Base-by-base conservation (phyloP, 371 early-diverging fungal genomes). In the Mucor sp. region DNA sequence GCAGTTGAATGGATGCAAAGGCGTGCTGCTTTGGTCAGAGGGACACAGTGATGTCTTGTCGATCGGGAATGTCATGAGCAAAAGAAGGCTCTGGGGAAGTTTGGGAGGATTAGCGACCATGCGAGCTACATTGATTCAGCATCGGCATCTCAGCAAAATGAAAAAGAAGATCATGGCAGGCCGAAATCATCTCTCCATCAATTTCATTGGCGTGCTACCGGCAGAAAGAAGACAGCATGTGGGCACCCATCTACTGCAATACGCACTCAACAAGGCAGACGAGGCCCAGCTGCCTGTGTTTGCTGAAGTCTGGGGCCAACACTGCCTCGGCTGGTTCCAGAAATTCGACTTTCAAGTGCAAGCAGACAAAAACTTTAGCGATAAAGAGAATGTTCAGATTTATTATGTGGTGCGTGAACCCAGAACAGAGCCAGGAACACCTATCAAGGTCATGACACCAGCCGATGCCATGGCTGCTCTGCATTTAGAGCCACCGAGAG, bases 181-280 rank as follows among this genome's bases (percentile, higher is more conserved):
- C 0, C 50, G 71, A 8, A 59, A 62, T 5, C 77, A 76, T 28
- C 25, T 76, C 3, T 60, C 62, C 2, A 66, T 76, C n/a, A 47
- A 74, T n/a, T 76, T 63, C 44, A 60, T 76, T 27, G 77, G 77
- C 9, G 74, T 76, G 7, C 63, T 76, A 53, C 74, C 74, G 0
- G 60, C 66, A 14, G 74, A 73, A 57, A 68, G 71, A 27, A 65
- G 62, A 19, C 67, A 58, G 1, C 58, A 62, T 37, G 60, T 63
- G 4, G 77, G 74, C 17, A 66, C 48, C 1, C 17, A 32, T 21
- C 44, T 76, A 15, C 25, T 76, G 28, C 47, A 74, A 17, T 61
- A 71, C 58, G 69, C 68, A 8, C 41, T 76, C 6, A 61, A 50
- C 12, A 76, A 71, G 37, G 74, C 77, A 6, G 74, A 71, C 27